phyloP scores from a whole-genome alignment of 805 yeast species.

The Candida ficus region DNA sequence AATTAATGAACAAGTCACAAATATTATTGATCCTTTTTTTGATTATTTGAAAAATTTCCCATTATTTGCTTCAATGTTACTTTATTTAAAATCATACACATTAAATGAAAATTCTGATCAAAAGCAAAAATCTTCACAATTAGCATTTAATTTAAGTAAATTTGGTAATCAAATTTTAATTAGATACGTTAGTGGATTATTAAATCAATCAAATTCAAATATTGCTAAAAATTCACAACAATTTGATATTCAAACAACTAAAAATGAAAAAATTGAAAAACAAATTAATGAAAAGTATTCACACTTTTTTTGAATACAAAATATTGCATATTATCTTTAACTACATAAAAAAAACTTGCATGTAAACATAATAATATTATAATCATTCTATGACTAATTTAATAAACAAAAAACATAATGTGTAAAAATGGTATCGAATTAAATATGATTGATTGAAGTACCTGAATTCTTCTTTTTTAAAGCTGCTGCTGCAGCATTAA shows the following conservation, averaged over 20 bases:
- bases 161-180: slow-evolving; percentile 21
- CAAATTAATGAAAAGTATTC: background rate
- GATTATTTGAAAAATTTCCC: slow-evolving; percentile 18
- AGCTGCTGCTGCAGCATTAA: slow-evolving; percentile 18
- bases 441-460: background rate
- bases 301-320: background rate
- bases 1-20: slow-evolving; percentile 9
- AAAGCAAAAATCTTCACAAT: slow-evolving; percentile 25
- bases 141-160: slow-evolving; percentile 23
- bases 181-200: slow-evolving; percentile 21
- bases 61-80: slow-evolving; percentile 17
- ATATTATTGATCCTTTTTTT: slow-evolving; percentile 13
- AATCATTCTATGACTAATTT: background rate
- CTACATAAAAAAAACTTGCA: too few relatives aligned
- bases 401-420: background rate
- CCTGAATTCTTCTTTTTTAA: slow-evolving; percentile 13
- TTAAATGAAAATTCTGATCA: slow-evolving; percentile 25
- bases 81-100: slow-evolving; percentile 21
- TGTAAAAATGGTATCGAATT: too few relatives aligned
- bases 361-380: too few relatives aligned
- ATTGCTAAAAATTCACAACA: slow-evolving; percentile 23
- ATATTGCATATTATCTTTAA: too few relatives aligned
- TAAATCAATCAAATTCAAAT: slow-evolving; percentile 19
- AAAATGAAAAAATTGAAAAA: slow-evolving; percentile 12
- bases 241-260: slow-evolving; percentile 19